Base-by-base conservation (phyloP, 2,329 filamentous ascomycete species). In the Alternaria panax region DNA sequence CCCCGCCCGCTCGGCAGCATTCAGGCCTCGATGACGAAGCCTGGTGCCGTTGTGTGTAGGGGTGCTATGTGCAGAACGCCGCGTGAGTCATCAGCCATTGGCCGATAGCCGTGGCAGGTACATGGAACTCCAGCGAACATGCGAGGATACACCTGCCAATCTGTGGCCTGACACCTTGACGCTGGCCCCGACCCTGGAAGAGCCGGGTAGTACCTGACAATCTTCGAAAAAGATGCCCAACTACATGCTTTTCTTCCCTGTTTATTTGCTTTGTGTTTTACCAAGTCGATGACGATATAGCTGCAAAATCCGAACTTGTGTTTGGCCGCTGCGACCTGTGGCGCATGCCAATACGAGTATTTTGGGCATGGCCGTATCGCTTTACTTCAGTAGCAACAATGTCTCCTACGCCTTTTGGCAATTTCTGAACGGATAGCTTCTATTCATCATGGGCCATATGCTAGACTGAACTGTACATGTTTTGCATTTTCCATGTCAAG, bases 1-100 rank as follows among this genome's bases (percentile, higher is more conserved):
- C 53, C 45, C 54, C 65, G 66, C 67, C 68, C 64, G 62, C 68
- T 67, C 64, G 65, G 59, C 67, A 54, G 24, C 45, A 32, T 30
- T 54, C 50, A 28, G 51, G 18, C 42, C 46, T 54, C 45, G 60
- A 67, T 67, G 65, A 67, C 65, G 63, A 66, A 67, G 65, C 65
- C 52, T 41, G 28, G 55, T 52, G 59, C 51, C 51, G 22, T 51
- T 54, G 54, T 42, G 40, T 57, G 61, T 64, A 57, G 51, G 60
- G 51, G 51, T 57, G 18, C 41, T 36, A 57, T 48, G 45, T 55
- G 51, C 46, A 62, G 51, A 57, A 40, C 58, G 27, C 34, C 58
- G 60, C 57, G 38, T 64, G 63, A 55, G 28, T 24, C 42, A 12
- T 27, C 16, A 36, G 16, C 36, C 8, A 64, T 67, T 66, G 61